Evolutionary conservation across 768 basidiomycete genomes (phyloP), one percentile per base, ranked within the genome.

Genomic region (Suillus weaverae): DNA sequence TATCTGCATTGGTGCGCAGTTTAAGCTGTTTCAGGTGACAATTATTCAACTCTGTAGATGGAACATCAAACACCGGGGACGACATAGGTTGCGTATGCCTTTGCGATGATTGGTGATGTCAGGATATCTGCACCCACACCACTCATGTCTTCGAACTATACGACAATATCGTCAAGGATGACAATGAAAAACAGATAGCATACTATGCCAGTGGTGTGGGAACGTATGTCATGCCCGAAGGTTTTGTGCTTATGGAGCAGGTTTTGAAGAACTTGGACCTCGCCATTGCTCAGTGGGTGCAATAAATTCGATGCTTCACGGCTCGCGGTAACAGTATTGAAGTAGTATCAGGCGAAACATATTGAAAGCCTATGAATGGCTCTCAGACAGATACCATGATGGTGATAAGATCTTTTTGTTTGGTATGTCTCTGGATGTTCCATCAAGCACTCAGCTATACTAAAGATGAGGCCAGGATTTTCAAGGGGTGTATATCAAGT

Each of bases 121-220:
- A 54, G 10, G 18, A 72, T 41, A 11, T 33, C 14, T 14, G n/a
- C 36, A 30, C 22, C 13, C 62, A 81, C 80, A 78, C 78, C 46
- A 78, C 77, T 61, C 77, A 80, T 39, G 70, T 81, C n/a, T 69
- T 80, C n/a, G 76, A 79, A 60, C 59, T 80, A 2, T 78, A 78
- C 51, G 68, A 67, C 41, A 71, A 69, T 5, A 64, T 80, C n/a
- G 63, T 67, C 5, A 67, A 74, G 46, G 62, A 53, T 32, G 62
- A 71, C 10, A 41, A 71, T 16, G 36, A 48, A 9, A 66, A 64
- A 33, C 80, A 80, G 64, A 60, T 68, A 14, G 75, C 77, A 2
- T 80, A 77, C 62, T 80, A 80, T 61, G 73, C 74, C 48, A 79
- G 78, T 46, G 79, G 79, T 1, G 78, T 81, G 48, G 79, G 79